A percentile compares a stretch with the other conserved stretches of the same genome.
phyloP scores from a whole-genome alignment of 1,284 basidiomycete genomes.

The Cryptococcus sp. region DNA sequence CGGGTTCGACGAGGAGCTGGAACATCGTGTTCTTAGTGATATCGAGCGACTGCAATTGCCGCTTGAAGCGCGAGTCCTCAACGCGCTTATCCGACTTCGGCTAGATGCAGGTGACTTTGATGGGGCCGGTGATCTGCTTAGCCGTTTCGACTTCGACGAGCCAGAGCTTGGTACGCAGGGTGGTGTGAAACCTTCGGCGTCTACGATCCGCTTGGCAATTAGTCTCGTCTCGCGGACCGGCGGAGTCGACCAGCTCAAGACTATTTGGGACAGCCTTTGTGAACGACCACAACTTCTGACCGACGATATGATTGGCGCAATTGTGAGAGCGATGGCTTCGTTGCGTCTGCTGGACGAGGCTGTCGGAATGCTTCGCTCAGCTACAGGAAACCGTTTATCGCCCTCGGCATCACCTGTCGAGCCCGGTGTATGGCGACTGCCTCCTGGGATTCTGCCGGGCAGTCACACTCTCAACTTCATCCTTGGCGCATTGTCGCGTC shows the following conservation, averaged over 20 bases:
- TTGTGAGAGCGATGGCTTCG: slow-evolving; percentile 4
- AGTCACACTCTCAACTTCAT: slow-evolving; percentile 9
- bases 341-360: slow-evolving; percentile 9
- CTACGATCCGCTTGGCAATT: slow-evolving; percentile 13
- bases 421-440: slow-evolving; percentile 9
- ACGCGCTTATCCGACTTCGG: slow-evolving; percentile 35
- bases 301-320: slow-evolving; percentile 5
- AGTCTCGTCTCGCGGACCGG: slow-evolving; percentile 1
- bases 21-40: slow-evolving; percentile 31
- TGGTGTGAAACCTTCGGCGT: slow-evolving; percentile 4
- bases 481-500: slow-evolving; percentile 8
- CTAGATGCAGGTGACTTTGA: slow-evolving; percentile 28
- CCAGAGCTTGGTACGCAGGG: slow-evolving; percentile 2
- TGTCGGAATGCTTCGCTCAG: slow-evolving; percentile 2
- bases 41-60: slow-evolving; percentile 23
- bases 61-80: slow-evolving; percentile 26
- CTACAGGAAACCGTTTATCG: neutral
- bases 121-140: slow-evolving; percentile 26
- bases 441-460: slow-evolving; percentile 11
- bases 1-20: slow-evolving; percentile 31
- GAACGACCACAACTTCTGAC: slow-evolving; percentile 3
- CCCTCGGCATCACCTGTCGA: neutral
- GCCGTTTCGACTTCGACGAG: slow-evolving; percentile 19
- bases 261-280: slow-evolving; percentile 9
- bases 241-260: slow-evolving; percentile 6